phyloP scores from a whole-genome alignment of 257 asterid genomes.

The Solanum phureja region DNA sequence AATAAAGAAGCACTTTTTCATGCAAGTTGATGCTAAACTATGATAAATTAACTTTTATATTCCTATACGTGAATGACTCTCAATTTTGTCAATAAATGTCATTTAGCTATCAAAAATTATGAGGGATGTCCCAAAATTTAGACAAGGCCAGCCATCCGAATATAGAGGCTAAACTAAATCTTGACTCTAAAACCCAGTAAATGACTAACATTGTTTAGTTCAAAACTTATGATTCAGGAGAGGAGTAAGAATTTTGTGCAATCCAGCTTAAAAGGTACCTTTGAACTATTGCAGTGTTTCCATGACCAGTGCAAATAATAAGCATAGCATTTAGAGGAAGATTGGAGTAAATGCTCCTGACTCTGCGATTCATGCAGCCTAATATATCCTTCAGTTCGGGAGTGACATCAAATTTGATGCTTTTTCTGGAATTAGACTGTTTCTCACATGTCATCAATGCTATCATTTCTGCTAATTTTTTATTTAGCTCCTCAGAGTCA shows the following conservation, averaged over 20 bases:
- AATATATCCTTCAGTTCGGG: constrained; percentile 77
- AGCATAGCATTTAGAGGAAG: constrained; percentile 80
- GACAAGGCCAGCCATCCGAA: background rate
- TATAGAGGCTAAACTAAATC: background rate
- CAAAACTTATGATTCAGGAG: background rate
- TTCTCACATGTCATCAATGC: constrained; percentile 71
- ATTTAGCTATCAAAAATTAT: background rate
- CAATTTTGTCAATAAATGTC: background rate
- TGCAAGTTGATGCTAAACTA: background rate
- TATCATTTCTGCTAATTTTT: constrained; percentile 82
- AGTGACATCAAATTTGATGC: constrained; percentile 31
- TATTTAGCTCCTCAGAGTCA: constrained; percentile 43
- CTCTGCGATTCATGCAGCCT: constrained; percentile 45
- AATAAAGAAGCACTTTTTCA: background rate
- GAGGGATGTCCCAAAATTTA: background rate
- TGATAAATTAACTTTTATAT: background rate
- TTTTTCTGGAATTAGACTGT: constrained; percentile 34
- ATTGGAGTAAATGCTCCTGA: constrained; percentile 51
- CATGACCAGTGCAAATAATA: constrained; percentile 86
- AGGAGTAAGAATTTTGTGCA: background rate
- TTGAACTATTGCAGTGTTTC: constrained; percentile 77
- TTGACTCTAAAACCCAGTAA: background rate
- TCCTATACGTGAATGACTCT: background rate
- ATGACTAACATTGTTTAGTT: background rate
- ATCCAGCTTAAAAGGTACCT: constrained; percentile 30